Base-by-base conservation (phyloP, 306 rosid genomes). In the Lithocarpus polystachyus region DNA sequence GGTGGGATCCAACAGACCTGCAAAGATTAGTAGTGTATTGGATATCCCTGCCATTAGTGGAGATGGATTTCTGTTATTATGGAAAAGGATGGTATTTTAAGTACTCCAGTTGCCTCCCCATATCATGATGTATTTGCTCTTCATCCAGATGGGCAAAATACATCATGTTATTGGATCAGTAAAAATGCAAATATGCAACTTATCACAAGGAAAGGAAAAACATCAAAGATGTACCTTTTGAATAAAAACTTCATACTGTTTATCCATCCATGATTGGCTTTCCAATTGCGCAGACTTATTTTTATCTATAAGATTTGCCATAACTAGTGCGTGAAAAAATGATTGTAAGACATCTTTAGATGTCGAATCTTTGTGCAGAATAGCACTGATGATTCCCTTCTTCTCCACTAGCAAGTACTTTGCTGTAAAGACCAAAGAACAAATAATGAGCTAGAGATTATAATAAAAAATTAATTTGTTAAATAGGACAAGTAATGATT, bases 371-470 rank as follows among this genome's bases (percentile, higher is more conserved):
- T 93, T 95, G 78, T 91, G 99, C 77, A 83, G 83, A 77, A 91
- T 86, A 75, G 87, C 82, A 57, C 83, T 76, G 75, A 95, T 56
- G 72, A 26, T 61, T 82, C 90, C 98, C 78, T 81, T 88, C 85
- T 83, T 85, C 84, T 91, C 93, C 85, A 95, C 88, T n/a, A 95
- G 92, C 74, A 95, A 79, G 86, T 95, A 93, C 92, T 89, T 95
- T 31, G 82, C 99, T 95, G 82, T 22, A 75, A 20, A 84, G 4
- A 71, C 61, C 80, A 68, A 82, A 74, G 31, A 68, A 17, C 57
- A 77, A 80, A 43, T 35, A 78, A 56, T 57, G 60, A 79, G 74
- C 74, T 59, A 37, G 71, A 74, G 54, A 73, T 55, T 71, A 53
- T 17, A 71, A 60, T 55, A 26, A 51, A 62, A 87, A 81, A 69